A percentile compares a stretch with the other conserved stretches of the same genome.
Conservation (phyloP, 352 stramenopile species). For the Globisporangium mamillatum region DNA sequence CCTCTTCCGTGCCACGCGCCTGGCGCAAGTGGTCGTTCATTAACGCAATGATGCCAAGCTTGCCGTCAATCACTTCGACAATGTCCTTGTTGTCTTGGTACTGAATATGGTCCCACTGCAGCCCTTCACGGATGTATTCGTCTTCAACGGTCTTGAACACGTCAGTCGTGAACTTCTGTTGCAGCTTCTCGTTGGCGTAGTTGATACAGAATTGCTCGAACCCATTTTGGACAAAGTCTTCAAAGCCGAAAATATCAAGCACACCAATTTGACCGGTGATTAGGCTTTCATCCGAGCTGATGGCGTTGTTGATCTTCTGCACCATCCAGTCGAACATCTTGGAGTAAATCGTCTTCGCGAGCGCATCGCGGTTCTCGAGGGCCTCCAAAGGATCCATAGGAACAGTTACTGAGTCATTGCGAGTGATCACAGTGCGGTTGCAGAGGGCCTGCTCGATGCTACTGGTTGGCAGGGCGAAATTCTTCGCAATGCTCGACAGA, state of each 20-base stretch:
- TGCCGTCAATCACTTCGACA: conserved; percentile 94
- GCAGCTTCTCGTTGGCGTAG: conserved; percentile 90
- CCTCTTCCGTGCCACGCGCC: conserved; percentile 82
- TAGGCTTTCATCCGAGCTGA: conserved; percentile 67
- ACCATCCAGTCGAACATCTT: conserved; percentile 99
- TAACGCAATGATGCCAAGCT: conserved; percentile 84
- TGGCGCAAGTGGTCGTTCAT: conserved; percentile 89
- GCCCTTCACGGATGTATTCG: conserved; percentile 96
- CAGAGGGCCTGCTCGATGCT: conserved; percentile 92
- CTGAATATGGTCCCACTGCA: conserved; percentile 98
- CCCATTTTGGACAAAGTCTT: conserved; percentile 94
- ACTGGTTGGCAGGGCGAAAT: conserved; percentile 87
- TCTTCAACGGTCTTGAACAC: conserved; percentile 98
- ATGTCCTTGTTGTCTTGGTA: conserved; percentile 99
- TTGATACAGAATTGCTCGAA: conserved; percentile 94
- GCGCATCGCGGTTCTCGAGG: conserved; percentile 91
- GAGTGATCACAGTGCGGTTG: conserved; percentile 89
- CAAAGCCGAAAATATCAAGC: conserved; percentile 99
- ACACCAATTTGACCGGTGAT: conserved; percentile 92
- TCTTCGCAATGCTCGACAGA: conserved; percentile 73
- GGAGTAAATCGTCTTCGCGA: conserved; percentile 98
- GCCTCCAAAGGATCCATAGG: conserved; percentile 88
- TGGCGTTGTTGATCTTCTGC: conserved; percentile 82
- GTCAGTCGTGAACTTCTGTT: conserved; percentile 92
- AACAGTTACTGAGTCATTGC: conserved; percentile 82